A percentile compares a stretch with the other conserved stretches of the same genome.
These are phyloP conservation scores for Blastobotrys elegans DNA, from an alignment of 1,139 yeast species.

Conservation along the genomic window DNA sequence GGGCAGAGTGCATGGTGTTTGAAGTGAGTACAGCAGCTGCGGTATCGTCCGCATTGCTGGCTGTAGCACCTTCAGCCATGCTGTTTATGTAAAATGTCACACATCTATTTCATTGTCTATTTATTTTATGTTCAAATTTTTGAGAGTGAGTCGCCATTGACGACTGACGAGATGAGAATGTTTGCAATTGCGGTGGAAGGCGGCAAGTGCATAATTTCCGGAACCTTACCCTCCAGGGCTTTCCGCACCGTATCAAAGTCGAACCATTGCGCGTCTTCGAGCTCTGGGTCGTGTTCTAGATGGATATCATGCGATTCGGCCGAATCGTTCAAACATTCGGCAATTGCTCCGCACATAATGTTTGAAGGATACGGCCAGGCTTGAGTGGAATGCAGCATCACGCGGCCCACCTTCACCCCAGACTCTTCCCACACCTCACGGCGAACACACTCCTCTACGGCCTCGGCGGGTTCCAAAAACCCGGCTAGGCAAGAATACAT, in stretches of 20 bases:
- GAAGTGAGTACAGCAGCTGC: neutral
- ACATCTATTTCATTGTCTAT: neutral
- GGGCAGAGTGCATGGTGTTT: slow-evolving; percentile 8
- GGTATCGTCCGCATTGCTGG: neutral
- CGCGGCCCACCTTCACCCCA: slow-evolving; percentile 63
- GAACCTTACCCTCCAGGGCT: slow-evolving; percentile 38
- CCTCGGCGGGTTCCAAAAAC: slow-evolving; percentile 91
- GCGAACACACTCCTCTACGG: slow-evolving; percentile 80
- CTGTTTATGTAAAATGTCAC: neutral
- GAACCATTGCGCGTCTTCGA: slow-evolving; percentile 83
- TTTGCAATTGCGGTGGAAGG: slow-evolving; percentile 48
- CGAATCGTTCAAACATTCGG: slow-evolving; percentile 53
- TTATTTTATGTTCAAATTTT: too few relatives aligned
- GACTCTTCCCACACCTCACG: slow-evolving; percentile 96
- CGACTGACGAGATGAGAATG: slow-evolving; percentile 37
- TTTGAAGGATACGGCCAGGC: slow-evolving; percentile 98
- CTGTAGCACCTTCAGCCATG: neutral
- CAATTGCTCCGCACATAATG: slow-evolving; percentile 89
- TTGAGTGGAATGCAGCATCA: slow-evolving; percentile 64
- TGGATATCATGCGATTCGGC: slow-evolving; percentile 46
- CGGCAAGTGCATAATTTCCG: slow-evolving; percentile 39
- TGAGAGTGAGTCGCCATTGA: slow-evolving; percentile 15
- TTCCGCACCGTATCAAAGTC: slow-evolving; percentile 48
- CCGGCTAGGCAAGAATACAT: slow-evolving; percentile 86
- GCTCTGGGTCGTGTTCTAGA: slow-evolving; percentile 78